Base-by-base conservation (phyloP, 495 filamentous ascomycete genomes). In the Astrothelium macrocarpum region DNA sequence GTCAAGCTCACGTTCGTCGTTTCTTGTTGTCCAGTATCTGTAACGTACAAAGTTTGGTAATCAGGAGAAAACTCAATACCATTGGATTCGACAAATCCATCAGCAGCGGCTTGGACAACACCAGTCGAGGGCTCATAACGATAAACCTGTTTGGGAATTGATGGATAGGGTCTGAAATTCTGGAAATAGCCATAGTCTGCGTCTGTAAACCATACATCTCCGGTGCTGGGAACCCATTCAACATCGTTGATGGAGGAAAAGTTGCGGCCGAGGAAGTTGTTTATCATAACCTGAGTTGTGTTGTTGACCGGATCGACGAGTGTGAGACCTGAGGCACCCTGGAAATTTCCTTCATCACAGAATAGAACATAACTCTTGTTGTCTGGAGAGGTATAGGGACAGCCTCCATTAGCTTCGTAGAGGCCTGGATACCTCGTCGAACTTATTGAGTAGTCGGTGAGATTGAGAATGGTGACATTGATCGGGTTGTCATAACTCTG, bases 61-160 rank as follows among this genome's bases (percentile, higher is more conserved):
- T 80, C 76, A 9, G 79, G 78, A 4, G 77, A 77, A 67, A 82
- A 81, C 28, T 70, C 69, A 36, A 83, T 70, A 0, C 80, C 80
- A 62, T 80, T 81, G 10, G 79, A 78, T 14, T 73, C 67, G n/a
- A 70, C 74, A 61, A 83, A 78, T 7, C 73, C 75, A 65, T 82
- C 81, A 1, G 81, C 81, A 29, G 84, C 76, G 39, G 77, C 79
- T 11, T 76, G 71, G 31, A 81, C 72, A 28, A 73, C 74, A 42
- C 78, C 74, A 0, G 76, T 82, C 1, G 62, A 42, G 0, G 81
- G 80, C n/a, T 78, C 74, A 69, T 78, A 84, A 3, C 81, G 77
- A 64, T 84, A 84, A 18, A 82, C 79, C 67, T 76, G 72, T 45
- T 69, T 64, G n/a, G 67, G 72, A 34, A 77, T 65, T 18, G 65